Percentiles rank a stretch among this genome's conserved stretches.
Evolutionary conservation across 208 protist species (phyloP).

Genomic region (Wallacemonas sp.): DNA sequence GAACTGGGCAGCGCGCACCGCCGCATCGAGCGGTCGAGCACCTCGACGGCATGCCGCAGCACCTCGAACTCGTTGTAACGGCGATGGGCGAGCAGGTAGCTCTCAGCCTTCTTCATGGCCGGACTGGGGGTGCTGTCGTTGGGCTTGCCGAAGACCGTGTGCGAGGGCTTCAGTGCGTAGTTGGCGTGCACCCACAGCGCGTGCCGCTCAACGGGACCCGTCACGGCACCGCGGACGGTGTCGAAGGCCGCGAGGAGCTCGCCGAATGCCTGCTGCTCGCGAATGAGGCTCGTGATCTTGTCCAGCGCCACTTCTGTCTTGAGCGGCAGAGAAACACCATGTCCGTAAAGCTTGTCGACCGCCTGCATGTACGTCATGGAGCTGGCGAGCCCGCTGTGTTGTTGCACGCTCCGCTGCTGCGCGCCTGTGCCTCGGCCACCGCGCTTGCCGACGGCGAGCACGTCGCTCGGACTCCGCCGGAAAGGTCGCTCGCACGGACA

Average conservation of each 20-base stretch:
- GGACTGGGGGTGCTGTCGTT: conserved; percentile 71
- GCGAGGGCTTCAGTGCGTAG: conserved; percentile 71
- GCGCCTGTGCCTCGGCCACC: conserved; percentile 11
- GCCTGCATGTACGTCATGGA: conserved; percentile 63
- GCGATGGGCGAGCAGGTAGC: conserved; percentile 42
- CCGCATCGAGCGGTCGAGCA: conserved; percentile 72
- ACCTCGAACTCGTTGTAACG: conserved; percentile 76
- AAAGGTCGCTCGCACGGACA: conserved; percentile 83
- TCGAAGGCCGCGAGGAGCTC: conserved; percentile 83
- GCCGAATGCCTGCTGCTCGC: conserved; percentile 66
- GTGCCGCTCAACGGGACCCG: conserved; percentile 75
- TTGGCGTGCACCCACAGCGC: conserved; percentile 86
- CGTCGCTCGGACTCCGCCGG: conserved; percentile 39
- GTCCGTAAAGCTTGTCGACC: conserved; percentile 57
- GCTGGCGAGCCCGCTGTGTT: conserved; percentile 20
- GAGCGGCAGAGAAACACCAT: conserved; percentile 67
- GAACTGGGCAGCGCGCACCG: conserved; percentile 40
- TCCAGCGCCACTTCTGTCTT: conserved; percentile 54
- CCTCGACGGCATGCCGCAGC: conserved; percentile 62
- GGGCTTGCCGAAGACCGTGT: conserved; percentile 82
- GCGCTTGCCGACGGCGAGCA: conserved; percentile 21
- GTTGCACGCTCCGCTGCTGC: conserved; percentile 15
- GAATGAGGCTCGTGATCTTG: conserved; percentile 59
- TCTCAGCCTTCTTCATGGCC: conserved; percentile 52
- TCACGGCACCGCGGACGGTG: conserved; percentile 74